Conservation (phyloP, 768 basidiomycete species). For the Boletales sp. region DNA sequence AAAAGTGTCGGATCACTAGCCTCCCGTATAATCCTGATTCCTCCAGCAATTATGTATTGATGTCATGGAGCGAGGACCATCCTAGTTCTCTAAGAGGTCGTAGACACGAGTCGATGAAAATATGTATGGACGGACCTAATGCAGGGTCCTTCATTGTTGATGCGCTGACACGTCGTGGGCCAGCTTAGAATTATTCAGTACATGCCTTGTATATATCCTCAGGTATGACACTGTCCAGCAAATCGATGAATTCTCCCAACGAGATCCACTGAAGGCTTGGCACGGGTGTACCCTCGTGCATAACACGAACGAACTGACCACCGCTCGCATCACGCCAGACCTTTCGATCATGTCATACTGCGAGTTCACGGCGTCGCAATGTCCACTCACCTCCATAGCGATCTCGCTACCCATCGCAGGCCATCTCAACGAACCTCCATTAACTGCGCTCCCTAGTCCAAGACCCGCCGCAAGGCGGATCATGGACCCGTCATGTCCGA, state of each 20-base stretch:
- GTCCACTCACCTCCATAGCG: constrained; percentile 33
- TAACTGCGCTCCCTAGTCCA: constrained; percentile 32
- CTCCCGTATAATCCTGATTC: too few relatives aligned
- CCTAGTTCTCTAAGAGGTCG: too few relatives aligned
- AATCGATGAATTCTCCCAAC: constrained; percentile 32
- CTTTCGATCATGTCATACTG: constrained; percentile 20
- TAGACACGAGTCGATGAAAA: too few relatives aligned
- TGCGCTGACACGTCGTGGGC: too few relatives aligned
- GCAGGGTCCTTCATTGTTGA: too few relatives aligned
- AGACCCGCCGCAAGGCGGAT: constrained; percentile 38
- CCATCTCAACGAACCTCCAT: constrained; percentile 36
- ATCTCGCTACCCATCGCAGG: constrained; percentile 47
- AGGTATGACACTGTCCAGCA: constrained; percentile 35
- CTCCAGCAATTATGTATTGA: too few relatives aligned
- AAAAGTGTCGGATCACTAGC: constrained; percentile 4
- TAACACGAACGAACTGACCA: constrained; percentile 37
- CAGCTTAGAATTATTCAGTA: constrained; percentile 1
- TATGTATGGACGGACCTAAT: too few relatives aligned
- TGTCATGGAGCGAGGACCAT: too few relatives aligned
- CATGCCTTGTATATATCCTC: constrained; percentile 26
- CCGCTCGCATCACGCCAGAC: constrained; percentile 34
- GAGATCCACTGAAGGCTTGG: constrained; percentile 34
- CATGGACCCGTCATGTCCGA: constrained; percentile 47
- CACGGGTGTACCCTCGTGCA: constrained; percentile 43
- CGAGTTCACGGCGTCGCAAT: not conserved